Evolutionary conservation across 805 yeast genomes (phyloP), one percentile per base, ranked within the genome.

Genomic region (Pichia heedii): DNA sequence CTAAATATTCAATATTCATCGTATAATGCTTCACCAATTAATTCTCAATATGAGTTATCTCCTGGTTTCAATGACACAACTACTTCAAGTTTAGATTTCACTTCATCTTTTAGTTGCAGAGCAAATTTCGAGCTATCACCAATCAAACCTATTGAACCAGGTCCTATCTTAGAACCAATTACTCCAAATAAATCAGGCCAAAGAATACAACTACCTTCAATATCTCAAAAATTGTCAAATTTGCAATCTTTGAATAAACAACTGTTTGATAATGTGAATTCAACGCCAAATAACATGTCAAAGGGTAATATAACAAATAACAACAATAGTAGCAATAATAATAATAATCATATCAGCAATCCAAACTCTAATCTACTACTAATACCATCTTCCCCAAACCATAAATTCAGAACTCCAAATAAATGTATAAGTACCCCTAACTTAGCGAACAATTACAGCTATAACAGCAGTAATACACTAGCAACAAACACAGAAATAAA

Each of bases 91-190:
- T 57, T 71, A 37, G 71, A 77, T 10, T 76, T 76, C 54, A 75
- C 84, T 3, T 78, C 83, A 21, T 76, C 83, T 12, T 80, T 80
- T 60, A 78, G 81, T 56, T 77, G 83, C 52, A 74, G 70, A 50
- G 76, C 82, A 22, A 79, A 74, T 54, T 70, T 79, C 49, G 85
- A 80, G 53, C 58, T 80, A 19, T 76, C 81, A 21, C 86, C 86
- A 9, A 55, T 77, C 37, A 68, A 76, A 48, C 65, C 73, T 6
- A 22, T 35, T 19, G 81, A 76, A 45, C 74, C 82, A 4, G 85
- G 84, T 2, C 84, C 85, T 6, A 60, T 79, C 36, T 62, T 79
- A 39, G 84, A 78, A 57, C 84, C 86, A 13, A 59, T 77, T 40
- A 76, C 84, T 5, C 84, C 84, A 15, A 74, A 53, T 41, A 52